These are phyloP conservation scores for Xylariaceae sp. DNA, from an alignment of 2,329 filamentous ascomycete species.

Conservation along the genomic window DNA sequence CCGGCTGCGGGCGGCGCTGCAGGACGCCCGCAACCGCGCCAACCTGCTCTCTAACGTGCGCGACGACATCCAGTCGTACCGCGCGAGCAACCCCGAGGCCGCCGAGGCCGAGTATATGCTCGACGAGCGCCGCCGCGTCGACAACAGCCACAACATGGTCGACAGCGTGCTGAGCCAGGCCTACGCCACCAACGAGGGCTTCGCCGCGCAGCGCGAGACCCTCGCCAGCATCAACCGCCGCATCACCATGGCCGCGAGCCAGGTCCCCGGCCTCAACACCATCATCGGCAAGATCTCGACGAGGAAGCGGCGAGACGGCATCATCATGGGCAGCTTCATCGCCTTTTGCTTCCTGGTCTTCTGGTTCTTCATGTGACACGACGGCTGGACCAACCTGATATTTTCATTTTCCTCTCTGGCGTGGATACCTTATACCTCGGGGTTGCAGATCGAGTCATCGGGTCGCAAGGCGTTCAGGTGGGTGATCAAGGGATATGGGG, in stretches of 20 bases:
- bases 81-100: slow-evolving; percentile 68
- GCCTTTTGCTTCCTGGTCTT: slow-evolving; percentile 86
- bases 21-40: slow-evolving; percentile 73
- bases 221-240: slow-evolving; percentile 81
- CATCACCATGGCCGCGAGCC: slow-evolving; percentile 81
- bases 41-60: slow-evolving; percentile 88
- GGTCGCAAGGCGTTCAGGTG: slow-evolving; percentile 10
- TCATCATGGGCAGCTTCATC: slow-evolving; percentile 88
- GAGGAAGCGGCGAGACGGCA: slow-evolving; percentile 89
- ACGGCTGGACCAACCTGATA: too few relatives aligned
- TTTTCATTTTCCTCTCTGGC: too few relatives aligned
- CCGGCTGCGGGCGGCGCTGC: slow-evolving; percentile 65
- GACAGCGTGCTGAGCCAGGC: slow-evolving; percentile 91
- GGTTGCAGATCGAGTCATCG: slow-evolving; percentile 6
- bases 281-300: slow-evolving; percentile 88
- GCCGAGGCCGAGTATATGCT: slow-evolving; percentile 97
- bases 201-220: slow-evolving; percentile 79
- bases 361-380: slow-evolving; percentile 65
- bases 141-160: slow-evolving; percentile 81
- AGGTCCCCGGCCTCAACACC: slow-evolving; percentile 87
- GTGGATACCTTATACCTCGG: slow-evolving; percentile 4
- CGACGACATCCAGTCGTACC: slow-evolving; percentile 86
- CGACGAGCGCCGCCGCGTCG: slow-evolving; percentile 75
- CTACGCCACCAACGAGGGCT: slow-evolving; percentile 92
- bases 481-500: not conserved